Percentiles rank a stretch among this genome's conserved stretches.
These are phyloP conservation scores for Chaetomiaceae sp. DNA, from an alignment of 2,329 filamentous ascomycete species.

Conservation along the genomic window DNA sequence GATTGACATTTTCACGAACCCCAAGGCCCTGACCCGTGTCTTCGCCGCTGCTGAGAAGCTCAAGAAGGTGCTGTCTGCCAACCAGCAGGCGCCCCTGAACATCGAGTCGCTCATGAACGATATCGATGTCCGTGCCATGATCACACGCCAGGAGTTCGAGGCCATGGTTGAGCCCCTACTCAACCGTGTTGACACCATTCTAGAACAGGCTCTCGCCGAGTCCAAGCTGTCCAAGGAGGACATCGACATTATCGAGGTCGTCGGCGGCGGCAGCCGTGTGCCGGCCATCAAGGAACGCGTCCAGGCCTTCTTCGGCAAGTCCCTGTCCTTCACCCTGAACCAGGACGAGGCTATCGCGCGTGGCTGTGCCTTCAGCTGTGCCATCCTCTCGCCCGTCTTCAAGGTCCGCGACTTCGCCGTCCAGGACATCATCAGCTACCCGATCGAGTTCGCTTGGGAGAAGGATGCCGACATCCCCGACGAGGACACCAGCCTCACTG, in stretches of 20 bases:
- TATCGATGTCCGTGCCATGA: slow-evolving; percentile 79
- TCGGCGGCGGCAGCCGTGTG: slow-evolving; percentile 91
- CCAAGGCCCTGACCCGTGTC: slow-evolving; percentile 84
- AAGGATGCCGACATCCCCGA: slow-evolving; percentile 97
- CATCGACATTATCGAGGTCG: slow-evolving; percentile 88
- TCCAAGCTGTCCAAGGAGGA: slow-evolving; percentile 88
- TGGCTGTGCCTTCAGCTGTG: slow-evolving; percentile 95
- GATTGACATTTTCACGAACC: slow-evolving; percentile 87
- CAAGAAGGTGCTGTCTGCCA: slow-evolving; percentile 97
- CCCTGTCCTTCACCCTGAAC: slow-evolving; percentile 92
- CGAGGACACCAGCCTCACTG: slow-evolving; percentile 93
- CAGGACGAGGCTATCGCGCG: slow-evolving; percentile 95
- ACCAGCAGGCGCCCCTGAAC: slow-evolving; percentile 86
- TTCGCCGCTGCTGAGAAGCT: slow-evolving; percentile 89
- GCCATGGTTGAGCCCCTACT: slow-evolving; percentile 82
- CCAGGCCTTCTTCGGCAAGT: slow-evolving; percentile 86
- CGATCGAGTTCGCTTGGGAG: slow-evolving; percentile 98
- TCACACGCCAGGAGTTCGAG: slow-evolving; percentile 94
- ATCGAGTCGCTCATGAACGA: slow-evolving; percentile 99
- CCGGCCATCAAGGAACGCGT: slow-evolving; percentile 88
- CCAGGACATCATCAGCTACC: slow-evolving; percentile 96
- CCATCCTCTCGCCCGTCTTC: slow-evolving; percentile 95
- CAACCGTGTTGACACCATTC: slow-evolving; percentile 63
- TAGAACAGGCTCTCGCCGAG: slow-evolving; percentile 91
- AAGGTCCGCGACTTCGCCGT: slow-evolving; percentile 97